Base-by-base conservation (phyloP, 352 stramenopile genomes). In the Globisporangium cederbergense region DNA sequence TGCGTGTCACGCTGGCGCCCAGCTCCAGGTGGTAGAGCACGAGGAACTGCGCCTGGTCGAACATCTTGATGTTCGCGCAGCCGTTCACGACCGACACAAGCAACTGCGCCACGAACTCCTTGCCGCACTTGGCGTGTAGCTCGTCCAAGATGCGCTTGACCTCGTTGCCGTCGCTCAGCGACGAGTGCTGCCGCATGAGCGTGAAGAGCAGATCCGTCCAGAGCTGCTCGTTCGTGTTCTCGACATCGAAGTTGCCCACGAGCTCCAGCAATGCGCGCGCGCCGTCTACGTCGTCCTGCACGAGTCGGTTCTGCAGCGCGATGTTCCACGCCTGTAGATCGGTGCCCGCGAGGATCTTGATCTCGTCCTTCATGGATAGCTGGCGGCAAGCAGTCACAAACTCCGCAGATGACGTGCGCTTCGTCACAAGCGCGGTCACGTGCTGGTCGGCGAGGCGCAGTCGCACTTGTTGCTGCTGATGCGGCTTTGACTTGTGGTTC, bases 151-250 rank as follows among this genome's bases (percentile, higher is more conserved):
- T 52, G 43, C 34, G 54, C 56, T 66, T 55, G 5, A 73, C 64
- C 30, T 86, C 79, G 38, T 66, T 58, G 50, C 70, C 60, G 30
- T 62, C 63, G 28, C 73, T 74, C 16, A 72, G 61, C 3, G 65
- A 61, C 30, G 75, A 72, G 8, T 70, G 73, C 62, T 83, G 75
- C 0, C 81, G 79, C 72, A 93, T 55, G 34, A 90, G 58, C 68
- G 83, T 83, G 76, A 91, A 93, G 18, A 93, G 70, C 66, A 93
- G 38, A 61, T 93, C 83, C 6, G 65, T 84, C 83, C 83, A 93
- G 40, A 93, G 66, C 66, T 74, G 65, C 62, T 78, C 72, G 58
- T 66, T 88, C 4, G 78, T 71, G 61, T 89, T 86, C 65, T 84
- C 72, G 11, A 58, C 57, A 9, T 57, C 65, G 20, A 89, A 86